A percentile compares a stretch with the other conserved stretches of the same genome.
These are phyloP conservation scores for Backusella macrospora DNA, from an alignment of 192 early-diverging fungal species.

Conservation along the genomic window DNA sequence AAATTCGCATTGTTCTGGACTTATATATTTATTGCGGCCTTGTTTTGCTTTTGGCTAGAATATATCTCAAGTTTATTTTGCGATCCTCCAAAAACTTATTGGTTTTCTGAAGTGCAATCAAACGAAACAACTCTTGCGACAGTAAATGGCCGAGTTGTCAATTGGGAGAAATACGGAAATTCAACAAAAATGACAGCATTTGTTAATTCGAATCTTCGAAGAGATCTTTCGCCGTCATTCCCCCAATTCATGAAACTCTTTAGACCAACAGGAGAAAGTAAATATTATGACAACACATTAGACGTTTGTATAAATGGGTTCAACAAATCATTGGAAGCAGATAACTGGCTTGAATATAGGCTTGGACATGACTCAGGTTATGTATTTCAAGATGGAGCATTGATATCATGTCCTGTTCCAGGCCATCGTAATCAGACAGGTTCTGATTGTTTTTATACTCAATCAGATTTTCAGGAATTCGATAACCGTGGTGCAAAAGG, in stretches of 20 bases:
- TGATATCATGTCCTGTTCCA: constrained; percentile 38
- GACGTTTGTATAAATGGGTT: constrained; percentile 29
- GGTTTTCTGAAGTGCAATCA: constrained; percentile 13
- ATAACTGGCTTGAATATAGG: constrained; percentile 36
- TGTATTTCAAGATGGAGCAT: constrained; percentile 15
- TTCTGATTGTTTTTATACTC: constrained; percentile 34
- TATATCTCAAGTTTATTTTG: constrained; percentile 39
- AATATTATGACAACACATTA: constrained; percentile 25
- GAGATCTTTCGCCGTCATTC: constrained; percentile 42
- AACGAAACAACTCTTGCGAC: constrained; percentile 16
- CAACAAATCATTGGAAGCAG: constrained; percentile 27
- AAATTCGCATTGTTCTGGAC: constrained; percentile 34
- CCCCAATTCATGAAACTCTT: constrained; percentile 37
- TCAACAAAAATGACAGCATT: constrained; percentile 22
- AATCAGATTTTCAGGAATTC: constrained; percentile 16
- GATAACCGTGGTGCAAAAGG: constrained; percentile 27
- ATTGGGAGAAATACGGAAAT: constrained; percentile 22
- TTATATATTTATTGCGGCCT: constrained; percentile 17
- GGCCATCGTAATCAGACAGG: constrained; percentile 29
- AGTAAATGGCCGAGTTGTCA: constrained; percentile 37
- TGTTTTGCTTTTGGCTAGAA: constrained; percentile 43
- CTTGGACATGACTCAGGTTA: constrained; percentile 37
- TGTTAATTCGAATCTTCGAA: constrained; percentile 31
- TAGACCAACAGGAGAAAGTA: constrained; percentile 1
- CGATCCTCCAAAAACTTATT: constrained; percentile 30